Percentiles rank a stretch among this genome's conserved stretches.
These are phyloP conservation scores for Rhizophlyctis rosea DNA, from an alignment of 192 early-diverging fungal species.

Conservation along the genomic window DNA sequence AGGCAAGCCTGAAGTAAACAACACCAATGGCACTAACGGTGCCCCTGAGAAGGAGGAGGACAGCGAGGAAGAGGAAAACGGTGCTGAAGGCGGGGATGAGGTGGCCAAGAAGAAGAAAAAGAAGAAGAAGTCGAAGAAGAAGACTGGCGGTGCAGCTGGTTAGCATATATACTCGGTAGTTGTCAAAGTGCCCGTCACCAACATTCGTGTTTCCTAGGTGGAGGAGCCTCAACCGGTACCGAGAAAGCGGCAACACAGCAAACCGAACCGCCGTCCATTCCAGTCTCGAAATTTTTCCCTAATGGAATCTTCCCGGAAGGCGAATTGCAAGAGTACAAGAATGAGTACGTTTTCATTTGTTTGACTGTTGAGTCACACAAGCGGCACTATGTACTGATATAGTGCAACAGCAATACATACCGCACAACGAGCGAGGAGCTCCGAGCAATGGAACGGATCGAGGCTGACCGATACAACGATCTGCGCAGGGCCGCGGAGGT, in stretches of 20 bases:
- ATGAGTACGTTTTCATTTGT: constrained; percentile 56
- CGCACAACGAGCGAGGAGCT: constrained; percentile 94
- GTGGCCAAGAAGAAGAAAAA: constrained; percentile 34
- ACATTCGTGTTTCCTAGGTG: neutral
- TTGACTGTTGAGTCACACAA: neutral
- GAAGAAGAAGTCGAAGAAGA: constrained; percentile 38
- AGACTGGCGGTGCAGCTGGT: constrained; percentile 7
- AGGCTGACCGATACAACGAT: constrained; percentile 74
- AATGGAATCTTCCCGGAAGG: constrained; percentile 77
- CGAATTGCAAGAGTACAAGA: constrained; percentile 78
- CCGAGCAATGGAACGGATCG: constrained; percentile 71
- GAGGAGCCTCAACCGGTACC: neutral
- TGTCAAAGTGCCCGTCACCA: neutral
- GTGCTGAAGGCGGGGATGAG: constrained; percentile 7
- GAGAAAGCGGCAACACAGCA: constrained; percentile 24
- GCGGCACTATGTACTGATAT: neutral
- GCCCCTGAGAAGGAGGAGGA: constrained; percentile 10
- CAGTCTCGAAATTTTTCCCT: constrained; percentile 79
- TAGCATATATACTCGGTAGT: neutral
- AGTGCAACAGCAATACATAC: constrained; percentile 66
- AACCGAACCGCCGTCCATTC: constrained; percentile 54
- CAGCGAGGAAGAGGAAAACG: neutral
- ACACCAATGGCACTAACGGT: neutral
- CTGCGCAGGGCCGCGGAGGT: constrained; percentile 89
- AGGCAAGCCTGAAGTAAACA: neutral